These are phyloP conservation scores for Pestalotiopsis fici DNA, from an alignment of 2,329 filamentous ascomycete genomes.

Conservation along the genomic window DNA sequence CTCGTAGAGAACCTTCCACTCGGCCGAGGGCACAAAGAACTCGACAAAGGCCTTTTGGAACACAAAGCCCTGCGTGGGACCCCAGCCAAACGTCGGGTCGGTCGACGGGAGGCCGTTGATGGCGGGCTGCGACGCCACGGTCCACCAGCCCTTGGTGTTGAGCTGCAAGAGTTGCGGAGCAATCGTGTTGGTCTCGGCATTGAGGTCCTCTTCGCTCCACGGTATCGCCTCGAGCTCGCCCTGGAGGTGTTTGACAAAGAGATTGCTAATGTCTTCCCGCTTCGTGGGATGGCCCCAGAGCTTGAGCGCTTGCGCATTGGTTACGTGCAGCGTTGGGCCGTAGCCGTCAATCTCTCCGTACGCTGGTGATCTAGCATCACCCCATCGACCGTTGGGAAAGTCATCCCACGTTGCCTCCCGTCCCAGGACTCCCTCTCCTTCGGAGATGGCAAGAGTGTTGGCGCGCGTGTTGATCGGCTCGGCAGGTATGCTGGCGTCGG, in stretches of 20 bases:
- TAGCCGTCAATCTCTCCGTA: conserved; percentile 99
- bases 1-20: conserved; percentile 69
- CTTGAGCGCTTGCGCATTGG: conserved; percentile 76
- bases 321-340: conserved; percentile 91
- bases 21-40: conserved; percentile 78
- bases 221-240: conserved; percentile 82
- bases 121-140: conserved; percentile 90
- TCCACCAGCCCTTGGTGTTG: conserved; percentile 90
- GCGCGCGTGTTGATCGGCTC: conserved; percentile 75
- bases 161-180: conserved; percentile 72
- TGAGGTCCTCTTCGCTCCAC: conserved; percentile 90
- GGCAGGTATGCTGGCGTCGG: conserved; percentile 75
- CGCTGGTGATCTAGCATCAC: conserved; percentile 87
- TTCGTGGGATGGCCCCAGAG: conserved; percentile 82
- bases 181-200: conserved; percentile 82
- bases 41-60: conserved; percentile 99
- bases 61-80: conserved; percentile 86
- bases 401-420: conserved; percentile 98
- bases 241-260: conserved; percentile 81
- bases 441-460: conserved; percentile 89
- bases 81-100: conserved; percentile 88
- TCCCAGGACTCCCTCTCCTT: conserved; percentile 86
- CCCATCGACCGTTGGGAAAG: conserved; percentile 94
- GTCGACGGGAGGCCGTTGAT: conserved; percentile 82
- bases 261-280: conserved; percentile 69